Conservation (phyloP, 1,139 yeast genomes). For the Casaregolazyma suthepensis region DNA sequence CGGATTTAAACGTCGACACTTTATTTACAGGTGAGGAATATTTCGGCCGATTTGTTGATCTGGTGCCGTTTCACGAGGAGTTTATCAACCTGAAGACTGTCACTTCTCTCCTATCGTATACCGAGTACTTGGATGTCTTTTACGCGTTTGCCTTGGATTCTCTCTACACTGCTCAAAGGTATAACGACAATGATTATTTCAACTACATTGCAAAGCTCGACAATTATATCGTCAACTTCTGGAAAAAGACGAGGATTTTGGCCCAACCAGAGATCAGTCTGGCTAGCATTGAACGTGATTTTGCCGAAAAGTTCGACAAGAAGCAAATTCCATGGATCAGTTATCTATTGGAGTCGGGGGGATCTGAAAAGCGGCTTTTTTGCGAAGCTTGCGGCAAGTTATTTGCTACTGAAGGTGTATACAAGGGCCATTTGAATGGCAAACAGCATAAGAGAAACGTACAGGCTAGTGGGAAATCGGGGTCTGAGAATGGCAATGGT, state of each 20-base stretch:
- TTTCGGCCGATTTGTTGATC: constrained; percentile 61
- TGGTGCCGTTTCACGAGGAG: constrained; percentile 43
- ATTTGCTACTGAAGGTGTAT: constrained; percentile 64
- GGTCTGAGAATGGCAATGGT: background rate
- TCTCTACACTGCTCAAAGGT: constrained; percentile 19
- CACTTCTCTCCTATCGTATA: constrained; percentile 36
- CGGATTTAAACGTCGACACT: constrained; percentile 42
- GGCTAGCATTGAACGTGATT: constrained; percentile 33
- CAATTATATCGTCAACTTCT: constrained; percentile 43
- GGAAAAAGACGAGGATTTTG: constrained; percentile 48
- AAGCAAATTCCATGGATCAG: constrained; percentile 18
- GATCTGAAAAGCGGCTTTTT: constrained; percentile 26
- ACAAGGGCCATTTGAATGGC: constrained; percentile 62
- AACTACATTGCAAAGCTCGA: constrained; percentile 41
- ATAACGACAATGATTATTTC: constrained; percentile 35
- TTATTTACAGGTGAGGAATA: constrained; percentile 56
- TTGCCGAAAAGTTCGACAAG: constrained; percentile 28
- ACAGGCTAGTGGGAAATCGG: constrained; percentile 6
- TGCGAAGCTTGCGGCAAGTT: constrained; percentile 62
- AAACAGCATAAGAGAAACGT: constrained; percentile 64
- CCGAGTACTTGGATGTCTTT: constrained; percentile 47
- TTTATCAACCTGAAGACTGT: constrained; percentile 43
- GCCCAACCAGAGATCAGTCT: constrained; percentile 36
- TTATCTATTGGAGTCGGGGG: constrained; percentile 31
- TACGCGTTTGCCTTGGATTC: constrained; percentile 36